These are phyloP conservation scores for Serendipita sp. DNA, from an alignment of 768 basidiomycete species.

Conservation along the genomic window DNA sequence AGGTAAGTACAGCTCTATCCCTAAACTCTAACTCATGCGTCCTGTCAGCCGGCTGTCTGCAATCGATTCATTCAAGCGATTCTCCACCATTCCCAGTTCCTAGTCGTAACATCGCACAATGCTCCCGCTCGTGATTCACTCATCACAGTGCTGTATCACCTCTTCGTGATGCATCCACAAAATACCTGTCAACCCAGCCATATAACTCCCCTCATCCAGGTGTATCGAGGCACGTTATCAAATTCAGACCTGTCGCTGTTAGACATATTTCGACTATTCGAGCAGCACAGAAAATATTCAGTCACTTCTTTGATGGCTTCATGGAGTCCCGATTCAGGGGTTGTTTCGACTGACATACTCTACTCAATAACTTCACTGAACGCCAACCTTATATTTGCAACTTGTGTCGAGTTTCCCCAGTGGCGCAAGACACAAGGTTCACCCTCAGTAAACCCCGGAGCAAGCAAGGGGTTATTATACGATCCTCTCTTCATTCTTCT, in stretches of 20 bases:
- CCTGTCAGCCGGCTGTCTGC: no score
- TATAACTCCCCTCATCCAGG: conserved; percentile 53
- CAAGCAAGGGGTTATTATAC: conserved; percentile 36
- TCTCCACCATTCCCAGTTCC: conserved; percentile 53
- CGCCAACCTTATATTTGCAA: conserved; percentile 47
- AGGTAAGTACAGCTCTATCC: no score
- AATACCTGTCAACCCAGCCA: conserved; percentile 81
- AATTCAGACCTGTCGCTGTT: conserved; percentile 49
- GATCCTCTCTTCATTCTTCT: conserved; percentile 67
- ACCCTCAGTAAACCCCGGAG: conserved; percentile 13
- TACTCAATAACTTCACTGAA: conserved; percentile 62
- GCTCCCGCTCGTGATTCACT: conserved; percentile 30
- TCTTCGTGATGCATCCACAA: conserved; percentile 62
- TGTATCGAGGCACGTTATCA: conserved; percentile 66
- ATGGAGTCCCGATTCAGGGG: conserved; percentile 20
- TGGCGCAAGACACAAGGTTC: conserved; percentile 37
- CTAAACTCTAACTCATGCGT: no score
- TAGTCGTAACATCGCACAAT: conserved; percentile 8
- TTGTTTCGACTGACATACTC: conserved; percentile 31
- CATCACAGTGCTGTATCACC: conserved; percentile 38
- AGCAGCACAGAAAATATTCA: conserved; percentile 49
- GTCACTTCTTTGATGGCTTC: conserved; percentile 53
- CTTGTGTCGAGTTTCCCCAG: conserved; percentile 54
- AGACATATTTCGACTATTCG: conserved; percentile 65
- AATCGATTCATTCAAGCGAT: conserved; percentile 46